These are phyloP conservation scores for Scheffersomyces stambukii DNA, from an alignment of 1,139 yeast species.

Conservation along the genomic window DNA sequence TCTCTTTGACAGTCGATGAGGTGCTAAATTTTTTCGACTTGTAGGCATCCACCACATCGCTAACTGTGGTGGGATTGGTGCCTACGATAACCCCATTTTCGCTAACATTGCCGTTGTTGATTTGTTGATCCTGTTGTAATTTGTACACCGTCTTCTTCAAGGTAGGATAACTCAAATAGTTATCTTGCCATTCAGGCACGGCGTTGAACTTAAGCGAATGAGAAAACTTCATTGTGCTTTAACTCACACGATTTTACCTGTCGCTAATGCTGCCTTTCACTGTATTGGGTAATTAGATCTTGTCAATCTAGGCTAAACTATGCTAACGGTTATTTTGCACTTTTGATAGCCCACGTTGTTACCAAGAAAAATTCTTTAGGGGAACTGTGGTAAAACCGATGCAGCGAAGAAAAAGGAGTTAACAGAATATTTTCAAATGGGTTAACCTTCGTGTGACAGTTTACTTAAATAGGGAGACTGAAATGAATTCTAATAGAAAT, in stretches of 20 bases:
- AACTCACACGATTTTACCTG: too few species aligned
- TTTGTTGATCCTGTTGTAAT: constrained; percentile 36
- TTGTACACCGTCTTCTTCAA: constrained; percentile 58
- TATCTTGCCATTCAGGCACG: constrained; percentile 76
- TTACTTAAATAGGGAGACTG: too few species aligned
- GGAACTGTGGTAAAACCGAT: too few species aligned
- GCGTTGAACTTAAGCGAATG: constrained; percentile 74
- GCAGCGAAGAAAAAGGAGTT: too few species aligned
- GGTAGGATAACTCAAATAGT: constrained; percentile 61
- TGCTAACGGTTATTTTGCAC: not conserved
- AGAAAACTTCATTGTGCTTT: constrained; percentile 69
- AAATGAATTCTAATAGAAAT: too few species aligned
- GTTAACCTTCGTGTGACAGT: too few species aligned
- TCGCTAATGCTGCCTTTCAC: too few species aligned
- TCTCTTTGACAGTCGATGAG: too few species aligned
- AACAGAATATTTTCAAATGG: too few species aligned
- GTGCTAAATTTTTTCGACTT: constrained; percentile 4
- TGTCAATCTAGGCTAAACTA: not conserved
- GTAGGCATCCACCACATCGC: constrained; percentile 22
- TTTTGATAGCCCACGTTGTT: too few species aligned
- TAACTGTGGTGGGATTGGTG: constrained; percentile 19
- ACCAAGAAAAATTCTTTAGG: too few species aligned
- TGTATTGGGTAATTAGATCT: too few species aligned
- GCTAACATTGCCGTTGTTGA: constrained; percentile 16
- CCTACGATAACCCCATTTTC: constrained; percentile 23